Conservation (phyloP, 495 filamentous ascomycete species). For the Neurospora sp. region DNA sequence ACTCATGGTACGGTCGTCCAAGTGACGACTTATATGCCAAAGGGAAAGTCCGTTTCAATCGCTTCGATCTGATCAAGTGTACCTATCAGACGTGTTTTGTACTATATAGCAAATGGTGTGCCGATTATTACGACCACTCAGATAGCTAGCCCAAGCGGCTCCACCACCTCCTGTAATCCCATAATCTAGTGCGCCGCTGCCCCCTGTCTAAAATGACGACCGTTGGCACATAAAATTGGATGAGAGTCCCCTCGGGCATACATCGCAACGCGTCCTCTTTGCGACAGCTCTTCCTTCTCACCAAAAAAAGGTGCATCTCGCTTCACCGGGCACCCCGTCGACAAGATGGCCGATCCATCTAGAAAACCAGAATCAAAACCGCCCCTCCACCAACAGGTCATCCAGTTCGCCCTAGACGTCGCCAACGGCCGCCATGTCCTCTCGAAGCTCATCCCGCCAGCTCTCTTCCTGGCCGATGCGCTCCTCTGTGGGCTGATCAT, state of each 20-base stretch:
- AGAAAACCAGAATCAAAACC: too few species aligned
- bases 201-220: not conserved
- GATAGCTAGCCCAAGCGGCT: not conserved
- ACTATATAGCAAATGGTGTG: too few species aligned
- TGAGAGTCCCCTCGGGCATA: not conserved
- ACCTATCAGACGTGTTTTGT: too few species aligned
- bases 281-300: not conserved
- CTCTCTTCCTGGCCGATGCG: constrained; percentile 65
- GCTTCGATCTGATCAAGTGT: too few species aligned
- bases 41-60: too few species aligned
- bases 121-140: too few species aligned
- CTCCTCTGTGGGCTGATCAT: constrained; percentile 66
- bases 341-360: not conserved
- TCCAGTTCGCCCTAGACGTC: constrained; percentile 15
- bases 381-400: too few species aligned
- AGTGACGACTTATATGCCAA: too few species aligned
- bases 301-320: not conserved
- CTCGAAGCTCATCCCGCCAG: constrained; percentile 38
- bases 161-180: not conserved
- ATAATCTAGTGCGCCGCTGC: not conserved
- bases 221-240: not conserved
- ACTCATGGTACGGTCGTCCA: too few species aligned
- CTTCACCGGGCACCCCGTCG: not conserved
- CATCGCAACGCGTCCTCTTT: not conserved
- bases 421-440: constrained; percentile 31